Base-by-base conservation (phyloP, 2,329 filamentous ascomycete genomes). In the Fusarium sterilihyphosum region DNA sequence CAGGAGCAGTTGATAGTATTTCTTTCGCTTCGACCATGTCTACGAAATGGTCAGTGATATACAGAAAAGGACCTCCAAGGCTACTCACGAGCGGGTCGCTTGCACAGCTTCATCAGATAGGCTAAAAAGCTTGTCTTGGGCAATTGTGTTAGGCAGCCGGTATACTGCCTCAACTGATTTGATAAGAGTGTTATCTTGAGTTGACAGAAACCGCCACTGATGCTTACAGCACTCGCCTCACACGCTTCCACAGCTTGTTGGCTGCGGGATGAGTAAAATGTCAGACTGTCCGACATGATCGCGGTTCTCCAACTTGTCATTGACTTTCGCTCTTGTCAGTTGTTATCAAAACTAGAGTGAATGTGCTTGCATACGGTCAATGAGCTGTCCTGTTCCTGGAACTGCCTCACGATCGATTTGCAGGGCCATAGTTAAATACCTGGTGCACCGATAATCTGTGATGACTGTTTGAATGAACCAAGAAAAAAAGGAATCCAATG, bases 1-100 rank as follows among this genome's bases (percentile, higher is more conserved):
- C 6, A 53, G 18, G 3, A 53, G 18, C 2, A 53, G 1, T 2
- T 53, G 50, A 5, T 38, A 38, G 10, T 53, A 38, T 3, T 53
- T 38, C 18, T 38, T 53, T 26, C 33, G 9, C 13, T 53, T 38
- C 9, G 50, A 26, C 50, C 33, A 38, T 6, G 33, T 29, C 35
- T 54, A 8, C 0, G 3, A 1, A 2, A 12, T 2, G 3, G 50
- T 29, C 10, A 52, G 3, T 3, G 5, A 24, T 24, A 8, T 5
- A 31, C 5, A 17, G 5, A 49, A 14, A 7, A 18, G 2, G 20
- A 9, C 4, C 2, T 33, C 18, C 4, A 18, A 4, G 5, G 8
- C 3, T 1, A 11, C 50, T 16, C 13, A 54, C 50, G 10, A 54
- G 20, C 3, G 52, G 14, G 13, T 54, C 35, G 0, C 35, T 26